Evolutionary conservation across 1,284 basidiomycete genomes (phyloP).

Genomic region (Naganishia sp.): DNA sequence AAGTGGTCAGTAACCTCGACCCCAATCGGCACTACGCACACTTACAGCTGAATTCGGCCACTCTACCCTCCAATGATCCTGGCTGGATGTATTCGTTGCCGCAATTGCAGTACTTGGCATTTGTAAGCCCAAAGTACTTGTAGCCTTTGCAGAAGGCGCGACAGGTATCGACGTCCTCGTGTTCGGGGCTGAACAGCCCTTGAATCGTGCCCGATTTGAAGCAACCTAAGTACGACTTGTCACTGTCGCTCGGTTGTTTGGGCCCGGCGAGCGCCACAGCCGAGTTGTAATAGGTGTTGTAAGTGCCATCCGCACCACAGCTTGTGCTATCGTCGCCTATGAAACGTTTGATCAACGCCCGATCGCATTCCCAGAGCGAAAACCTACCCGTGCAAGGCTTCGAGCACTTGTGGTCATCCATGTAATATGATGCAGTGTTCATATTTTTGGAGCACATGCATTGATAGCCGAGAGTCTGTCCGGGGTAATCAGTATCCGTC

Average conservation of each 20-base stretch:
- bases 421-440: slow-evolving; percentile 2
- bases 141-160: slow-evolving; percentile 22
- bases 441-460: slow-evolving; percentile 24
- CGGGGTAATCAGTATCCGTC: neutral
- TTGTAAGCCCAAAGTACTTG: slow-evolving; percentile 29
- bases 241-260: slow-evolving; percentile 21
- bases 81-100: slow-evolving; percentile 3
- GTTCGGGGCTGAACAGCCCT: neutral
- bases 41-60: slow-evolving; percentile 28
- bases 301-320: slow-evolving; percentile 23
- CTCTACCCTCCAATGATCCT: slow-evolving; percentile 14
- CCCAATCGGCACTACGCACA: neutral
- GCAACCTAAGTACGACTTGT: slow-evolving; percentile 31
- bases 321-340: slow-evolving; percentile 2
- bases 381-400: slow-evolving; percentile 24
- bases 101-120: slow-evolving; percentile 28
- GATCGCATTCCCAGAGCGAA: neutral
- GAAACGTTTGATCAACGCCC: neutral
- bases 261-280: slow-evolving; percentile 19
- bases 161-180: slow-evolving; percentile 27
- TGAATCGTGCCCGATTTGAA: slow-evolving; percentile 13
- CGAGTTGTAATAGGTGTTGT: slow-evolving; percentile 20
- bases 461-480: slow-evolving; percentile 13
- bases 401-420: slow-evolving; percentile 18
- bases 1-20: neutral